Evolutionary conservation across 306 rosid genomes (phyloP), one percentile per base, ranked within the genome.

Genomic region (Vigna unguiculata): DNA sequence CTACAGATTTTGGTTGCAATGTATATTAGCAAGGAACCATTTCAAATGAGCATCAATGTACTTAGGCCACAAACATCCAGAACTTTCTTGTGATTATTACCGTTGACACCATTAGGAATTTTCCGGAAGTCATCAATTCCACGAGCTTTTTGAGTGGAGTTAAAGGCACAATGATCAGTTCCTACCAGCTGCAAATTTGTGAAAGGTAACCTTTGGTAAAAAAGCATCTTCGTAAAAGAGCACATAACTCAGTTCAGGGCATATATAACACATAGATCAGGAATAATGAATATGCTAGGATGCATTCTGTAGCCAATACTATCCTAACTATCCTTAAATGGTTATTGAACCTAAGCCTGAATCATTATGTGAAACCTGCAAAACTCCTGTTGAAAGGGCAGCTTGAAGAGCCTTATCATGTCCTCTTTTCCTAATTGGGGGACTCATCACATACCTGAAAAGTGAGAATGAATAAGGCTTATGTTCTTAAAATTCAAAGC

Each of bases 61-160:
- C n/a, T 45, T 43, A 69, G 41, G 40, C 53, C 74, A 46, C 63
- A 69, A 34, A 61, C 21, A 63, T 41, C 20, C 41, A 53, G 54
- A 72, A 65, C 46, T 24, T 34, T 43, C 38, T 16, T 22, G 52
- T 43, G 72, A 82, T 86, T 91, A 82, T 86, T 91, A 94, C 98
- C 98, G 86, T 91, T 90, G 65, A 94, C 91, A 58, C 98, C 98
- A 68, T 94, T 94, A 57, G 98, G 98, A 80, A 94, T 94, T 82
- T 86, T 87, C 81, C 88, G 88, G 82, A 94, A 94, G 82, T 94
- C 97, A 63, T 90, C 90, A 43, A 94, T 85, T 83, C 98, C 98
- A 46, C 88, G 70, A 79, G 94, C 86, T 74, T 94, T 91, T 41
- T 94, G 98, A 65, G 91, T 90, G 70, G 98, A 91, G 69, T 91